These are phyloP conservation scores for Fusarium sp. DNA, from an alignment of 2,329 filamentous ascomycete genomes.

Conservation along the genomic window DNA sequence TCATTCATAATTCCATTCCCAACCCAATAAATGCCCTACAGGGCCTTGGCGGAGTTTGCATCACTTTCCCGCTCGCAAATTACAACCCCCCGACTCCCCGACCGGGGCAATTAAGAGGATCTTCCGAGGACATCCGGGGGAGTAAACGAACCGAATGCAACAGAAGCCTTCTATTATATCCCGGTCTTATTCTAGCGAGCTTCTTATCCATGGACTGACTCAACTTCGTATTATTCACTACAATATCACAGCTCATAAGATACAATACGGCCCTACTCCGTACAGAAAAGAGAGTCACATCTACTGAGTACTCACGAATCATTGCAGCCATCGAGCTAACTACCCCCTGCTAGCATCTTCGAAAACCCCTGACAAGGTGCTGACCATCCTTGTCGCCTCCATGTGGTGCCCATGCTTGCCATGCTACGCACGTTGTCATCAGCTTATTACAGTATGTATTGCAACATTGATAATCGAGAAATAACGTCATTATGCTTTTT, in stretches of 20 bases:
- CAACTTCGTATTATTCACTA: not conserved
- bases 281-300: not conserved
- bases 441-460: slow-evolving; percentile 7
- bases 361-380: slow-evolving; percentile 5
- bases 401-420: slow-evolving; percentile 33
- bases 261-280: not conserved
- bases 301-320: not conserved
- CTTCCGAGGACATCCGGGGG: slow-evolving; percentile 7
- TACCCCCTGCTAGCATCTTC: not conserved
- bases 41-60: slow-evolving; percentile 24
- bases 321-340: not conserved
- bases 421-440: slow-evolving; percentile 14
- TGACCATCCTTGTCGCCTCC: slow-evolving; percentile 26
- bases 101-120: not conserved
- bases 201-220: not conserved
- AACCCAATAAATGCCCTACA: not conserved
- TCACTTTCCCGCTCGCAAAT: not conserved
- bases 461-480: not conserved
- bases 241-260: not conserved
- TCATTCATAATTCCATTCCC: not conserved
- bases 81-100: slow-evolving; percentile 5
- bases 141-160: slow-evolving; percentile 14
- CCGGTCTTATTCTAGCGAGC: not conserved
- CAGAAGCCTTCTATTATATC: not conserved
- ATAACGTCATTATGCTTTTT: not conserved